A percentile compares a stretch with the other conserved stretches of the same genome.
Conservation (phyloP, 129 eudicot genomes). For the Flaveria ramosissima region DNA sequence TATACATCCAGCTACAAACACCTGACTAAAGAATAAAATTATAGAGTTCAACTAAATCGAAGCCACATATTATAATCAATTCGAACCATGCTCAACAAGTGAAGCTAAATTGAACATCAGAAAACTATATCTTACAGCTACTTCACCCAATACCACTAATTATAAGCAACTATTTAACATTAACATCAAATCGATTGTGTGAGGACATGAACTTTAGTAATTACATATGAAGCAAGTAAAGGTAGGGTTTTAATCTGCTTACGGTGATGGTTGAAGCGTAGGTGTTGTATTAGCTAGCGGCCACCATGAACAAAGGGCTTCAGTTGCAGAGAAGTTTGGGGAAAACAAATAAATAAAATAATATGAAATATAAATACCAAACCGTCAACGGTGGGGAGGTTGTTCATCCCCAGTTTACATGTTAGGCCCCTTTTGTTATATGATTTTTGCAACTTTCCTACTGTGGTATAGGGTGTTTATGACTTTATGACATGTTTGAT, state of each 20-base stretch:
- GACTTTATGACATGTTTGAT: too few relatives aligned
- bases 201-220: not conserved
- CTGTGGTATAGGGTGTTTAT: too few relatives aligned
- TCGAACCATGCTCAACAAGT: too few relatives aligned
- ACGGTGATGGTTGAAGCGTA: not conserved
- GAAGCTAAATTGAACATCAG: constrained; percentile 23
- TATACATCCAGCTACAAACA: not conserved
- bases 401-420: not conserved
- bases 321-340: constrained; percentile 23
- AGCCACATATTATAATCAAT: too few relatives aligned
- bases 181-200: not conserved
- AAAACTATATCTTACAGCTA: not conserved
- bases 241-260: constrained; percentile 21
- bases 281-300: too few relatives aligned
- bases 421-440: too few relatives aligned
- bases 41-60: not conserved
- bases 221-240: not conserved
- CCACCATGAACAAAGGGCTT: constrained; percentile 25
- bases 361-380: not conserved
- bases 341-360: not conserved
- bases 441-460: not conserved
- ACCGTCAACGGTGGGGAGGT: not conserved
- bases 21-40: too few relatives aligned
- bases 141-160: not conserved
- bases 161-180: not conserved